Evolutionary conservation across 2,329 filamentous ascomycete species (phyloP).

Genomic region (Pezicula neosporulosa): DNA sequence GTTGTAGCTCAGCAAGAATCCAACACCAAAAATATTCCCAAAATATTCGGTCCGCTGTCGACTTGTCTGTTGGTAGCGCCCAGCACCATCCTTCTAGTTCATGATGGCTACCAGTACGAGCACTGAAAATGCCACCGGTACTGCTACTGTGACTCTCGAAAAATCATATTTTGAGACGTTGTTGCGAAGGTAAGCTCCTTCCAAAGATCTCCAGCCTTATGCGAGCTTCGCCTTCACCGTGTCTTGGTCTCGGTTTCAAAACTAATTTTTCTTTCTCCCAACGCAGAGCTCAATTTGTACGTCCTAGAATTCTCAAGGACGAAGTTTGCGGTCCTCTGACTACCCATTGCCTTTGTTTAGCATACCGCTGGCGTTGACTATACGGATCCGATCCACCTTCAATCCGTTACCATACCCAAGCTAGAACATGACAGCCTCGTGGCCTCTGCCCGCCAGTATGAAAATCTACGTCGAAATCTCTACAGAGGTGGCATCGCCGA

Average conservation of each 20-base stretch:
- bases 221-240: slow-evolving; percentile 2
- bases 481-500: slow-evolving; percentile 44
- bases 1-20: too few species aligned
- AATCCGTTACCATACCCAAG: slow-evolving; percentile 52
- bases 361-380: slow-evolving; percentile 34
- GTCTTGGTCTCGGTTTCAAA: slow-evolving; percentile 5
- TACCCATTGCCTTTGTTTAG: slow-evolving; percentile 23
- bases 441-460: slow-evolving; percentile 45
- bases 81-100: too few species aligned
- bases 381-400: slow-evolving; percentile 26
- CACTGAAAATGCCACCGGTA: slow-evolving; percentile 12
- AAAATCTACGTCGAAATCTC: slow-evolving; percentile 44
- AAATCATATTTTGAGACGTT: slow-evolving; percentile 59
- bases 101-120: not conserved
- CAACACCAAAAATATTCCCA: too few species aligned
- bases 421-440: slow-evolving; percentile 60
- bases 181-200: slow-evolving; percentile 50
- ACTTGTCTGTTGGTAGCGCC: too few species aligned
- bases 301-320: slow-evolving; percentile 19
- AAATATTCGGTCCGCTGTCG: too few species aligned
- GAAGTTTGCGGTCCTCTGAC: slow-evolving; percentile 1
- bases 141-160: slow-evolving; percentile 51
- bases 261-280: slow-evolving; percentile 14
- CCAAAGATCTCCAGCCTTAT: not conserved
- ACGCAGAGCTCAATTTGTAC: slow-evolving; percentile 44